Percentiles rank a stretch among this genome's conserved stretches.
phyloP scores from a whole-genome alignment of 768 basidiomycete genomes.

The Psilocybe azurescens region DNA sequence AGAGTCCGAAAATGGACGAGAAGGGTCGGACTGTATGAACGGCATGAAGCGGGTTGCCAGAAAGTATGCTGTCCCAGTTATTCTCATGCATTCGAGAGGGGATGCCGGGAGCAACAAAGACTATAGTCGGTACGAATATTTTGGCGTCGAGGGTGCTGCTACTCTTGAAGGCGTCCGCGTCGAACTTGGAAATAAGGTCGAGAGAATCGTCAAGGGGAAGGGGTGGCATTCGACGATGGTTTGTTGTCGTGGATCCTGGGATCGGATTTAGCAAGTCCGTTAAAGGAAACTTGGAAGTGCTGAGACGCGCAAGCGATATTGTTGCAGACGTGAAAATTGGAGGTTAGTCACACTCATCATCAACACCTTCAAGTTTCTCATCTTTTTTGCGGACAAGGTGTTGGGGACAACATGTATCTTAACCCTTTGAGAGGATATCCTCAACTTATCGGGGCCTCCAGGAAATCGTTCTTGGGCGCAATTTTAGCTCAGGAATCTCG shows the following conservation, averaged over 20 bases:
- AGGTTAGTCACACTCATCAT: conserved; percentile 23
- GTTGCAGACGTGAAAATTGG: conserved; percentile 45
- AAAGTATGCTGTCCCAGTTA: conserved; percentile 72
- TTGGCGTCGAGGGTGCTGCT: conserved; percentile 27
- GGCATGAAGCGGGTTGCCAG: conserved; percentile 74
- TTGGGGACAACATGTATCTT: conserved; percentile 16
- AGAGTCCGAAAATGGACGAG: conserved; percentile 23
- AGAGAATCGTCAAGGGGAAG: conserved; percentile 63
- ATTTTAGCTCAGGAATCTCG: conserved; percentile 57
- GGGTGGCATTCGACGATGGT: conserved; percentile 84
- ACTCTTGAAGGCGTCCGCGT: conserved; percentile 70
- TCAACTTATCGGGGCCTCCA: conserved; percentile 76
- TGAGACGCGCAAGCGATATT: conserved; percentile 56
- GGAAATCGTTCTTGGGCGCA: conserved; percentile 84
- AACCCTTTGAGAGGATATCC: conserved; percentile 68
- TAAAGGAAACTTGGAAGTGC: conserved; percentile 71
- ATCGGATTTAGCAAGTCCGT: conserved; percentile 92
- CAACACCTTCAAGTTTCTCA: neutral
- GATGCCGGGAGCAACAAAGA: conserved; percentile 80
- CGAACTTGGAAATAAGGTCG: conserved; percentile 77
- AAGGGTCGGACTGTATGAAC: conserved; percentile 44
- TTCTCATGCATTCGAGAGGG: conserved; percentile 95
- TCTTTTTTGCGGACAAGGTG: neutral
- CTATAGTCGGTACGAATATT: conserved; percentile 52
- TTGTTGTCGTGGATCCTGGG: conserved; percentile 90